Evolutionary conservation across 192 early-diverging fungal genomes (phyloP), one percentile per base, ranked within the genome.

Genomic region (Coemansia sp.): DNA sequence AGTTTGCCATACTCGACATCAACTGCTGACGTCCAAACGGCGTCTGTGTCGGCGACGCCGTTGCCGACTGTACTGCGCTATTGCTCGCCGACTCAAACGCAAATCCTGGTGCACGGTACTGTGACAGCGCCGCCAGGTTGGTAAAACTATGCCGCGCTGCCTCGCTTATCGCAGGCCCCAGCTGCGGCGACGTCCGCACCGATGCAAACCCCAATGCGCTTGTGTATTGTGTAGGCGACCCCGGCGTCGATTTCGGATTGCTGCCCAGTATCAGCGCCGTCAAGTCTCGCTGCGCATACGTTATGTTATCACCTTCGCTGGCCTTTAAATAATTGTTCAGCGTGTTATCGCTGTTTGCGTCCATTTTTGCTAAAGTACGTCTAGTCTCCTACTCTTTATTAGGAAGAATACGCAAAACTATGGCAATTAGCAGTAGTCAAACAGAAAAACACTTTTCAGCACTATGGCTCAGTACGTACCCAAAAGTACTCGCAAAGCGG

Each of bases 1-100:
- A 25, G 6, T 51, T 63, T 12, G 79, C 79, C 79, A 81, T 75
- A 29, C 79, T 54, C 4, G 63, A 69, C 27, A 72, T 27, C 22
- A 81, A 29, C 1, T 65, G 66, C 1, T 70, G 58, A 5, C 79
- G 62, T 7, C 37, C 59, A 14, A 66, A 37, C 17, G 52, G 11
- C 49, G 47, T 19, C 67, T 45, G 8, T 1, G 60, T 76, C 12
- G 79, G 79, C 25, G 73, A 75, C 17, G 66, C 73, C 0, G 69
- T 75, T 21, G 79, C 79, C 19, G 79, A 81, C 56, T 67, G 79
- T 56, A 68, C 67, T 19, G 76, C 72, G 32, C 76, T 79, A 38
- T 65, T 59, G 21, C 51, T 51, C 2, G 60, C 29, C 14, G 68
- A 62, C 27, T 76, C 74, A n/a, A 65, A 60, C 9, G 51, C 76